Conservation (phyloP, 306 rosid genomes). For the Dryas drummondii region DNA sequence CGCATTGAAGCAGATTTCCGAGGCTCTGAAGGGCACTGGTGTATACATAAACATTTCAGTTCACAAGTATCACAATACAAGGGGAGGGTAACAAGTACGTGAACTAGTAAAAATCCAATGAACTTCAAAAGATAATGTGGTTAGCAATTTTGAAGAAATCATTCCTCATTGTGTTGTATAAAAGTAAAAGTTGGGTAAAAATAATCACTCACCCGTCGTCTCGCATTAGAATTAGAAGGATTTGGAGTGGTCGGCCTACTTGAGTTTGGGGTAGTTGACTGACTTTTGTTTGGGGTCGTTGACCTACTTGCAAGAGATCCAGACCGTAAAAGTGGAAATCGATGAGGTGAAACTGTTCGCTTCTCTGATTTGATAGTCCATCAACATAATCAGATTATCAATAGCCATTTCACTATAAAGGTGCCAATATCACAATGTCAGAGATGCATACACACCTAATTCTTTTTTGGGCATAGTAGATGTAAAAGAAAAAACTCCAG, state of each 20-base stretch:
- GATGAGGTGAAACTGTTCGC: slow-evolving; percentile 82
- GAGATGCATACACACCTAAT: slow-evolving; percentile 45
- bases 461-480: slow-evolving; percentile 71
- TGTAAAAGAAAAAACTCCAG: slow-evolving; percentile 72
- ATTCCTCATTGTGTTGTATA: neutral
- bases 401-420: slow-evolving; percentile 7
- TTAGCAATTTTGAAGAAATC: neutral
- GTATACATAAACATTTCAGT: slow-evolving; percentile 16
- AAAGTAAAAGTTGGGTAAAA: neutral
- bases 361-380: slow-evolving; percentile 52
- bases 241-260: slow-evolving; percentile 87
- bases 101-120: neutral
- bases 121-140: neutral
- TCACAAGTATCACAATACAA: neutral
- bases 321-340: slow-evolving; percentile 89
- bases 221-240: slow-evolving; percentile 60
- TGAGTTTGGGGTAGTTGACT: slow-evolving; percentile 74
- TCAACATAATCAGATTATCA: slow-evolving; percentile 22
- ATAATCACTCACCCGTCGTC: slow-evolving; percentile 60
- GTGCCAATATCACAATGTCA: neutral
- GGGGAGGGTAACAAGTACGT: neutral
- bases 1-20: slow-evolving; percentile 93
- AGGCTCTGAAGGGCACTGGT: slow-evolving; percentile 88
- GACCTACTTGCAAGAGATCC: slow-evolving; percentile 84
- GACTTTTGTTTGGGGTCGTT: slow-evolving; percentile 62